Conservation (phyloP, 2,329 filamentous ascomycete genomes). For the Eurotiales sp. region DNA sequence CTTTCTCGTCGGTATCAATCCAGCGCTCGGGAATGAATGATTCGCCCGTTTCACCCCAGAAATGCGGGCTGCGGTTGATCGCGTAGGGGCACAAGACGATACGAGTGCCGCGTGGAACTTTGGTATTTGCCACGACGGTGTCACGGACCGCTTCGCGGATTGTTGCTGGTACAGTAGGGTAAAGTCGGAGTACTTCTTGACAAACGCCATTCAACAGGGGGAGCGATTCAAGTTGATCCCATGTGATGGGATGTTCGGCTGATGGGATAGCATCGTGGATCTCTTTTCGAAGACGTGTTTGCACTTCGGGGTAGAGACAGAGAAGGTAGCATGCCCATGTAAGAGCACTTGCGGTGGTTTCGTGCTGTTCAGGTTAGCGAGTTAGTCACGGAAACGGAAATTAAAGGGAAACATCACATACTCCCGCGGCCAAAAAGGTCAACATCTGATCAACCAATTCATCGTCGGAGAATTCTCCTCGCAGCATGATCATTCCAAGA, state of each 20-base stretch:
- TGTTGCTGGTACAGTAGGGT: constrained; percentile 39
- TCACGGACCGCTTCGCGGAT: constrained; percentile 38
- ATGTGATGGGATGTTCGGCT: constrained; percentile 24
- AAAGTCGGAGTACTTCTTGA: constrained; percentile 62
- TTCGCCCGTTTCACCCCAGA: constrained; percentile 72
- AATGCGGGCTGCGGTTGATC: constrained; percentile 62
- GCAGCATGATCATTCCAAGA: constrained; percentile 35
- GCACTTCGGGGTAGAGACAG: constrained; percentile 47
- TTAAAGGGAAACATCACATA: constrained; percentile 16
- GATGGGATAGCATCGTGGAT: constrained; percentile 46
- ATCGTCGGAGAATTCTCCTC: constrained; percentile 35
- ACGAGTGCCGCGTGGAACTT: constrained; percentile 65
- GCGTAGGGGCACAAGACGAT: constrained; percentile 66
- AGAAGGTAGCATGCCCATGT: constrained; percentile 55
- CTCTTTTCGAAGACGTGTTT: constrained; percentile 49
- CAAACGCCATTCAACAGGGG: constrained; percentile 75
- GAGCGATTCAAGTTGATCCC: constrained; percentile 58
- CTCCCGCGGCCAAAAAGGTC: constrained; percentile 40
- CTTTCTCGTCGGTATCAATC: constrained; percentile 54
- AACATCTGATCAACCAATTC: constrained; percentile 42
- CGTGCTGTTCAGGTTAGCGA: constrained; percentile 35
- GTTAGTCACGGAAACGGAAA: neutral
- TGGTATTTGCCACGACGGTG: constrained; percentile 58
- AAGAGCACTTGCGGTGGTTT: constrained; percentile 54
- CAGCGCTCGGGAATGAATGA: constrained; percentile 76